Evolutionary conservation across 1,139 yeast species (phyloP).

Genomic region (Pichia kudriavzevii): DNA sequence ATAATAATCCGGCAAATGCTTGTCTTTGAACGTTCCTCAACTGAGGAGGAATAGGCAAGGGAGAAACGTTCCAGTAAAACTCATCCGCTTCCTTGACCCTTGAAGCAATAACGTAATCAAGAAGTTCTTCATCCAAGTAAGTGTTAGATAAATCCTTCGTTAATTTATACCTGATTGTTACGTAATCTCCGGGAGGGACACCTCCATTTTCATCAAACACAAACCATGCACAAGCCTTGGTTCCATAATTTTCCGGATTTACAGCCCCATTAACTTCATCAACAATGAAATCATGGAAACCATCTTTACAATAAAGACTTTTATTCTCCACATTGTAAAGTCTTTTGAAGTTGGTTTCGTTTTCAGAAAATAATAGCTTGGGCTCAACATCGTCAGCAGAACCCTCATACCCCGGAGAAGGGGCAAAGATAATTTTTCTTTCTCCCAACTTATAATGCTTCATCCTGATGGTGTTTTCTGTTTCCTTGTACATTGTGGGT

Average conservation of each 20-base stretch:
- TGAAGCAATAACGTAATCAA: slow-evolving; percentile 64
- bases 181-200: slow-evolving; percentile 85
- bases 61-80: slow-evolving; percentile 85
- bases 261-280: slow-evolving; percentile 52
- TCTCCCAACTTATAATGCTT: slow-evolving; percentile 69
- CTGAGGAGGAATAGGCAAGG: slow-evolving; percentile 78
- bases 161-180: slow-evolving; percentile 75
- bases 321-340: slow-evolving; percentile 60
- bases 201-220: slow-evolving; percentile 68
- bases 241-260: slow-evolving; percentile 64
- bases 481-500: slow-evolving; percentile 33
- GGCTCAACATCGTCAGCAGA: slow-evolving; percentile 67
- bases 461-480: slow-evolving; percentile 44
- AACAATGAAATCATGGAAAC: slow-evolving; percentile 78
- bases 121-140: slow-evolving; percentile 62
- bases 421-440: slow-evolving; percentile 68
- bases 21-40: slow-evolving; percentile 85
- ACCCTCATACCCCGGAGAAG: slow-evolving; percentile 73
- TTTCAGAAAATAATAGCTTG: slow-evolving; percentile 72
- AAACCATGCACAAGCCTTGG: slow-evolving; percentile 78
- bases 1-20: slow-evolving; percentile 87
- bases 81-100: slow-evolving; percentile 91
- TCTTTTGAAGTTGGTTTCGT: slow-evolving; percentile 70
- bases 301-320: slow-evolving; percentile 69
- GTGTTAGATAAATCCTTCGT: slow-evolving; percentile 29